Evolutionary conservation across 805 yeast species (phyloP).

Genomic region (Metschnikowia lochheadii): DNA sequence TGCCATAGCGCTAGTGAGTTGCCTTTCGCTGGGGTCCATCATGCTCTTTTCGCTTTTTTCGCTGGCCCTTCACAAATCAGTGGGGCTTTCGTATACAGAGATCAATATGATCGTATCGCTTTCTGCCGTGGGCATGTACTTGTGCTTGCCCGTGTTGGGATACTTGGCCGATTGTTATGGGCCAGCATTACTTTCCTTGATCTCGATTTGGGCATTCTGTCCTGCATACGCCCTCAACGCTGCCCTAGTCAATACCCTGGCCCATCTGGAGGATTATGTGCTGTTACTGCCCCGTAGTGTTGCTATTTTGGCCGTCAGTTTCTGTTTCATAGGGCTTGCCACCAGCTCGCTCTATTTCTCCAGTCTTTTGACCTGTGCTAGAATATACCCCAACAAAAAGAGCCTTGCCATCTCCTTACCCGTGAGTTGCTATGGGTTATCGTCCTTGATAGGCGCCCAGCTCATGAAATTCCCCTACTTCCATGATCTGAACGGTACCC

Average conservation of each 20-base stretch:
- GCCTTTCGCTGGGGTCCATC: conserved; percentile 79
- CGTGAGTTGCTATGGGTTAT: conserved; percentile 80
- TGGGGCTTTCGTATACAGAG: conserved; percentile 59
- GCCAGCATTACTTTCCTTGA: conserved; percentile 62
- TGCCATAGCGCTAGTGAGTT: conserved; percentile 52
- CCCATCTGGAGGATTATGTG: background rate
- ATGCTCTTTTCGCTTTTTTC: conserved; percentile 79
- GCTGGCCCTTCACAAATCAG: conserved; percentile 54
- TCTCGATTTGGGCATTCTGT: conserved; percentile 56
- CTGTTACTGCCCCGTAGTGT: conserved; percentile 33
- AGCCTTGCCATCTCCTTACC: conserved; percentile 86
- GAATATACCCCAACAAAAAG: conserved; percentile 70
- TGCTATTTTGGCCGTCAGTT: conserved; percentile 43
- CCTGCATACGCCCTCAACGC: conserved; percentile 59
- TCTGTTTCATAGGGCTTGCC: conserved; percentile 61
- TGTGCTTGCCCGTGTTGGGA: conserved; percentile 79
- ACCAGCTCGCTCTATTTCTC: conserved; percentile 71
- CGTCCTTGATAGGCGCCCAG: conserved; percentile 73
- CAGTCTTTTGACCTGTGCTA: conserved; percentile 75
- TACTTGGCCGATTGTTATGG: conserved; percentile 83
- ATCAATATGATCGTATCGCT: conserved; percentile 70
- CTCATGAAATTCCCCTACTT: conserved; percentile 43
- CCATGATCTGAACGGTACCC: conserved; percentile 21
- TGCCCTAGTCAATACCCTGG: conserved; percentile 17
- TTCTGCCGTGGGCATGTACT: conserved; percentile 76